A percentile compares a stretch with the other conserved stretches of the same genome.
phyloP scores from a whole-genome alignment of 2,329 filamentous ascomycete species.

The Cercospora zeae-maydis region DNA sequence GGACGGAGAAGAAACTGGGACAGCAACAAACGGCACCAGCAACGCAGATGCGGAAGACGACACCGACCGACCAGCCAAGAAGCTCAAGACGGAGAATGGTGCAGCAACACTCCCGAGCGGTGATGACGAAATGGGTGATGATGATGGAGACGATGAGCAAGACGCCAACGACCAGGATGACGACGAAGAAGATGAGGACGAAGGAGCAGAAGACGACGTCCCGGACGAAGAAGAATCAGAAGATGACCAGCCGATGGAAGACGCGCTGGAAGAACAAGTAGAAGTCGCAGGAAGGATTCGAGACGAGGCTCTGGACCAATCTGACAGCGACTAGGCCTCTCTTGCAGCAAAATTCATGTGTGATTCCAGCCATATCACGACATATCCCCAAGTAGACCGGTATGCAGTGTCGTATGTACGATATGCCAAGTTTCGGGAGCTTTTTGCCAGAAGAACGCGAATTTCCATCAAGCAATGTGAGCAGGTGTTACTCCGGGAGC shows the following conservation, averaged over 20 bases:
- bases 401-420: neutral
- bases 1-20: constrained; percentile 15
- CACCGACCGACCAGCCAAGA: constrained; percentile 50
- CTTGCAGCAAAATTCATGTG: neutral
- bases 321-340: constrained; percentile 32
- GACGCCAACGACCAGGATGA: constrained; percentile 55
- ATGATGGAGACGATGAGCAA: constrained; percentile 52
- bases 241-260: constrained; percentile 31
- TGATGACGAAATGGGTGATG: constrained; percentile 48
- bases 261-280: constrained; percentile 47
- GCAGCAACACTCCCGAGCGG: constrained; percentile 40
- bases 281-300: constrained; percentile 50
- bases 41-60: constrained; percentile 38
- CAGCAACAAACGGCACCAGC: constrained; percentile 15
- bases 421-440: neutral
- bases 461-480: too few species aligned
- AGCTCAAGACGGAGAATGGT: constrained; percentile 46
- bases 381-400: neutral
- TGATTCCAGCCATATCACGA: neutral
- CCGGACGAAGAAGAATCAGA: constrained; percentile 55
- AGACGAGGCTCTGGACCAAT: constrained; percentile 37
- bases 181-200: constrained; percentile 39
- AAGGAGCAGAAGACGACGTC: constrained; percentile 41
- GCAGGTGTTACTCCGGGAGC: neutral
- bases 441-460: too few species aligned